Base-by-base conservation (phyloP, 2,329 filamentous ascomycete species). In the Ophiostoma piceae region DNA sequence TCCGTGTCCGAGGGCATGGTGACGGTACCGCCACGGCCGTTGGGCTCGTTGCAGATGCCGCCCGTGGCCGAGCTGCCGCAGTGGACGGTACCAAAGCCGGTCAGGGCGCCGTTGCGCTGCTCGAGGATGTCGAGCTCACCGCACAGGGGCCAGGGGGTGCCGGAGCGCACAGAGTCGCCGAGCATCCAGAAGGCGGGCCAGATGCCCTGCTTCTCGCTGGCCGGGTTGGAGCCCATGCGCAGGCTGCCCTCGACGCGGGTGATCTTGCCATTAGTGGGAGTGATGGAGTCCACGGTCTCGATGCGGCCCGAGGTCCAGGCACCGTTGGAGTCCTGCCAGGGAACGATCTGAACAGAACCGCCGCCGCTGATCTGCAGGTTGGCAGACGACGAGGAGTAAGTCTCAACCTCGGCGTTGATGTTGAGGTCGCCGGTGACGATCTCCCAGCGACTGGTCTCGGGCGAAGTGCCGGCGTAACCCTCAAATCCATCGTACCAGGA, bases 181-280 rank as follows among this genome's bases (percentile, higher is more conserved):
- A 87, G 79, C 71, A 86, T 78, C 85, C 84, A 87, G 74, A 87
- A 87, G 0, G 85, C 85, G 0, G 85, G 84, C 85, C 85, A 87
- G 67, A 87, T 79, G 4, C 85, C 85, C 73, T 85, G 79, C 76
- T 85, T 84, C 62, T 76, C 75, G 26, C 67, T 67, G 22, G 69
- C 47, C 1, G 76, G 60, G 75, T 81, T 81, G 71, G 74, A 74
- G 14, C 83, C 85, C 66, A 86, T 78, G 47, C 83, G 81, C 65
- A 87, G 77, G 32, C 76, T 75, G 4, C 81, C 80, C 71, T 85
- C 81, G 37, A 83, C 77, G 57, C 80, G 77, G 29, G 83, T 85
- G 39, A 82, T 74, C 71, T 80, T 80, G 72, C 84, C 83, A 1
- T 78, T 71, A 0, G 73, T 71, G 0, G 85, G 84, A 0, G 82